phyloP scores from a whole-genome alignment of 2,329 filamentous ascomycete genomes.

The Parastagonospora avenae region DNA sequence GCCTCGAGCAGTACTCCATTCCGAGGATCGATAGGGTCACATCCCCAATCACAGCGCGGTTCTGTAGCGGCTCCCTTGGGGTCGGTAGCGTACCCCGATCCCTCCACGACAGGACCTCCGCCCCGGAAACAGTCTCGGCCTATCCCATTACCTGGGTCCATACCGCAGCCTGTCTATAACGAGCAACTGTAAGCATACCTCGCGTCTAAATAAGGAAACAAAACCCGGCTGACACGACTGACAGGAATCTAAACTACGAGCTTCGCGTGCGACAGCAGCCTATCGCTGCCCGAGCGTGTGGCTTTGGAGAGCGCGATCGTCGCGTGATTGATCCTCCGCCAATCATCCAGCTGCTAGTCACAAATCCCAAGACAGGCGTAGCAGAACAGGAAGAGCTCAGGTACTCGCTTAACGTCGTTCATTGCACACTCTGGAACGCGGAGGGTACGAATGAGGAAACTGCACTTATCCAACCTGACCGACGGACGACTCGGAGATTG shows the following conservation, averaged over 20 bases:
- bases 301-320: slow-evolving; percentile 81
- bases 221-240: slow-evolving; percentile 26
- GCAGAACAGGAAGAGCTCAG: slow-evolving; percentile 64
- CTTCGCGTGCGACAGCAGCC: slow-evolving; percentile 77
- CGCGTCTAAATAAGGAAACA: slow-evolving; percentile 14
- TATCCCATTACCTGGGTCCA: slow-evolving; percentile 43
- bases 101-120: slow-evolving; percentile 36
- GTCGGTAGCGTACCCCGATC: slow-evolving; percentile 39
- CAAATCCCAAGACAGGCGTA: slow-evolving; percentile 58
- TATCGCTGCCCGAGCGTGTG: slow-evolving; percentile 76
- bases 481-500: slow-evolving; percentile 72
- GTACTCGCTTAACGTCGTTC: slow-evolving; percentile 72
- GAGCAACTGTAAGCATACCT: slow-evolving; percentile 45
- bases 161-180: slow-evolving; percentile 47
- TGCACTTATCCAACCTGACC: slow-evolving; percentile 70
- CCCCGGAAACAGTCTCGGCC: slow-evolving; percentile 34
- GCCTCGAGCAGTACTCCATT: slow-evolving; percentile 45
- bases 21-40: slow-evolving; percentile 46
- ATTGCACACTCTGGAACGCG: slow-evolving; percentile 77
- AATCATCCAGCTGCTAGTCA: slow-evolving; percentile 74
- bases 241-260: slow-evolving; percentile 49
- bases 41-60: slow-evolving; percentile 42
- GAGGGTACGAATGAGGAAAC: slow-evolving; percentile 70
- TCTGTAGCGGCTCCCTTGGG: slow-evolving; percentile 40
- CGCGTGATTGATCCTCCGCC: slow-evolving; percentile 83